These are phyloP conservation scores for Salix caprea DNA, from an alignment of 345 rosid genomes.

Conservation along the genomic window DNA sequence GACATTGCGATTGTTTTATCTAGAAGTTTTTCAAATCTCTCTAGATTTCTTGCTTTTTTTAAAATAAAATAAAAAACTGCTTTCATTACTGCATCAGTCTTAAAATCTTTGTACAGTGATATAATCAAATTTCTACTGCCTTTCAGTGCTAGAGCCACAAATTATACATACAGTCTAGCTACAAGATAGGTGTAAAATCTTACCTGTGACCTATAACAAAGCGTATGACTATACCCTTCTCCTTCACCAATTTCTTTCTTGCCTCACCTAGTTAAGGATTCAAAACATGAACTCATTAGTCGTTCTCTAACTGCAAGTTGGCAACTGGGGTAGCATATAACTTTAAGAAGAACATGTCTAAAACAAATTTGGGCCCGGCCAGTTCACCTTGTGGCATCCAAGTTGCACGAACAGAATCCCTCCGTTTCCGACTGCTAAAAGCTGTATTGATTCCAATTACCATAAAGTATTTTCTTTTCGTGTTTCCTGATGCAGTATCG, in stretches of 20 bases:
- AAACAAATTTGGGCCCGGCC: background rate
- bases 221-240: slow-evolving; percentile 78
- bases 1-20: background rate
- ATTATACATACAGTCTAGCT: background rate
- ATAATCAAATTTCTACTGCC: background rate
- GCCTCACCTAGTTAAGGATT: slow-evolving; percentile 43
- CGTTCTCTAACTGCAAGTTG: background rate
- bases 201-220: slow-evolving; percentile 92
- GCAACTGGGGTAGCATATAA: background rate
- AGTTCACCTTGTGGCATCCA: slow-evolving; percentile 95
- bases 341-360: background rate
- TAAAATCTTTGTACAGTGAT: background rate
- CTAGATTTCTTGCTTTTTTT: background rate
- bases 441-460: slow-evolving; percentile 87
- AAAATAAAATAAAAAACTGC: background rate
- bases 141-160: background rate
- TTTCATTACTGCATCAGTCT: background rate
- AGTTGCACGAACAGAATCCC: slow-evolving; percentile 79
- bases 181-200: slow-evolving; percentile 2
- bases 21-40: background rate
- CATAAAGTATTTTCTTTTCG: slow-evolving; percentile 57
- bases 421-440: slow-evolving; percentile 72
- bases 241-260: slow-evolving; percentile 59
- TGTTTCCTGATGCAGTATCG: slow-evolving; percentile 15
- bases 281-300: background rate